Conservation (phyloP, 371 early-diverging fungal genomes). For the Thermomucor indicae-seudaticae region DNA sequence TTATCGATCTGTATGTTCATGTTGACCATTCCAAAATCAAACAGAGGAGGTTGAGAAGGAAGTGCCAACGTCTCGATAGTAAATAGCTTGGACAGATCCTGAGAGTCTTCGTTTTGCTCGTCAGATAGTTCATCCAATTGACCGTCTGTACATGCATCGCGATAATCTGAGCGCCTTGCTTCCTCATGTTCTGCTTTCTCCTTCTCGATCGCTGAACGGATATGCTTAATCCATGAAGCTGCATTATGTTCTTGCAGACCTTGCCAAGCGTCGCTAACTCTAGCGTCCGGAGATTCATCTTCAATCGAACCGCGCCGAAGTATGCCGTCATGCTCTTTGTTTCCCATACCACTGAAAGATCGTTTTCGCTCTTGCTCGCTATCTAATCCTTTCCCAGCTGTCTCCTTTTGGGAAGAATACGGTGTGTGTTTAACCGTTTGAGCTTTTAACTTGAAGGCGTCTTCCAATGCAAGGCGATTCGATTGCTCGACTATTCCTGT, state of each 20-base stretch:
- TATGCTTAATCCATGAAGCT: constrained; percentile 46
- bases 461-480: constrained; percentile 42
- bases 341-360: constrained; percentile 2
- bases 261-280: constrained; percentile 53
- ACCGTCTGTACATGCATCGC: constrained; percentile 6
- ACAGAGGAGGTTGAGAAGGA: constrained; percentile 38
- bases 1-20: constrained; percentile 23
- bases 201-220: constrained; percentile 19
- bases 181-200: constrained; percentile 19
- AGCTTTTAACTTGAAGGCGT: constrained; percentile 58
- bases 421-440: constrained; percentile 26
- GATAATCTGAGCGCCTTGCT: constrained; percentile 11
- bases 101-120: constrained; percentile 4
- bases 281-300: constrained; percentile 6
- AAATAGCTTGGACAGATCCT: constrained; percentile 14
- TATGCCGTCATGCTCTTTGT: no score
- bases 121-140: constrained; percentile 15
- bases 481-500: constrained; percentile 50
- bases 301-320: no score
- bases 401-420: neutral
- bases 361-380: constrained; percentile 11
- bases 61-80: constrained; percentile 15
- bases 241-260: constrained; percentile 57
- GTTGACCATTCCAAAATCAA: constrained; percentile 35
- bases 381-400: constrained; percentile 7